Percentiles rank a stretch among this genome's conserved stretches.
Conservation (phyloP, 2,329 filamentous ascomycete genomes). For the Apiospora hydei region DNA sequence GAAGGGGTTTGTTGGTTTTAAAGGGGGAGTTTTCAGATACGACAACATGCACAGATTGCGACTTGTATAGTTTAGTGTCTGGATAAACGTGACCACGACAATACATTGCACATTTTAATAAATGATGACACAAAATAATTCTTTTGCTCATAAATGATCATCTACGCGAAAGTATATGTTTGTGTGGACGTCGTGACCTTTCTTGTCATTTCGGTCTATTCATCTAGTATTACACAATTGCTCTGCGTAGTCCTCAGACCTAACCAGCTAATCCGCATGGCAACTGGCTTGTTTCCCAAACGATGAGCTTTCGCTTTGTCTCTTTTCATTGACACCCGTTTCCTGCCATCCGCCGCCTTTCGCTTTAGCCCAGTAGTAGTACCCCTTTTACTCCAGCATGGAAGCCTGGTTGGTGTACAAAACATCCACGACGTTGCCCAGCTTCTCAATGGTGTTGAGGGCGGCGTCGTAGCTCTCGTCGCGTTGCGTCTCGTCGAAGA, state of each 20-base stretch:
- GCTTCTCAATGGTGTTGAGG: conserved; percentile 92
- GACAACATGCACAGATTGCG: conserved; percentile 9
- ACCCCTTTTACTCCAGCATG: conserved; percentile 75
- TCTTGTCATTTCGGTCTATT: conserved; percentile 20
- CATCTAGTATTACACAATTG: conserved; percentile 22
- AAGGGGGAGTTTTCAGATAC: not conserved
- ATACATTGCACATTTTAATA: not conserved
- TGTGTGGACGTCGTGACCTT: conserved; percentile 16
- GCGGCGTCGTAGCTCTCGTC: conserved; percentile 96
- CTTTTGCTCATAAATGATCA: not conserved
- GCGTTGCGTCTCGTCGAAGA: conserved; percentile 93
- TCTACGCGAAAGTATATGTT: not conserved
- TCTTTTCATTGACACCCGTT: not conserved
- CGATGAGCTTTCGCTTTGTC: not conserved
- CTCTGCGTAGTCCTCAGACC: conserved; percentile 9
- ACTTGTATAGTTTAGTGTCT: not conserved
- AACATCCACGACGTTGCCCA: conserved; percentile 96
- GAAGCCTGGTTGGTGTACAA: conserved; percentile 98
- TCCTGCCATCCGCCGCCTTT: not conserved
- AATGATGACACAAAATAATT: not conserved
- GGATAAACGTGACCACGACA: conserved; percentile 17
- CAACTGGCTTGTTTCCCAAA: not conserved
- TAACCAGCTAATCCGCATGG: not conserved
- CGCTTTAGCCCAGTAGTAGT: not conserved
- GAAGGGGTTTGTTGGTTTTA: not conserved